phyloP scores from a whole-genome alignment of 2,329 filamentous ascomycete genomes.

The Cercospora brassicicola region DNA sequence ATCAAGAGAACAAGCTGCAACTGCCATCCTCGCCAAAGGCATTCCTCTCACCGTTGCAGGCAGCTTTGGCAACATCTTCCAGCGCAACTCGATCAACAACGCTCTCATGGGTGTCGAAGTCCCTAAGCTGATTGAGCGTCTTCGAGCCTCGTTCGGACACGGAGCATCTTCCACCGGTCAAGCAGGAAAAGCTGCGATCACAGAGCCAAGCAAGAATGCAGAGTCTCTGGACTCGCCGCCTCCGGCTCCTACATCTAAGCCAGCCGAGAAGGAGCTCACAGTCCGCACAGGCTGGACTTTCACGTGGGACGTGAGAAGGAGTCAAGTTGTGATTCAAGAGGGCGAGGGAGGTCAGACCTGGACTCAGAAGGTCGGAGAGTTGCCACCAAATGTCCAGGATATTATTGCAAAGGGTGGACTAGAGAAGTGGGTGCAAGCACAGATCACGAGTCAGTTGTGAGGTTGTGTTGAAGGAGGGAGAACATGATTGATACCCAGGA shows the following conservation, averaged over 20 bases:
- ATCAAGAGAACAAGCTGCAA: slow-evolving; percentile 83
- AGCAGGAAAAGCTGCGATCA: slow-evolving; percentile 43
- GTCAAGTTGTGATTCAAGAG: slow-evolving; percentile 70
- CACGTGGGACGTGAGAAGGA: slow-evolving; percentile 74
- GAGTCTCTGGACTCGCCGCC: slow-evolving; percentile 55
- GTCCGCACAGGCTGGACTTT: slow-evolving; percentile 80
- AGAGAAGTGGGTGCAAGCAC: slow-evolving; percentile 77
- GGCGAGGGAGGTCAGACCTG: slow-evolving; percentile 66
- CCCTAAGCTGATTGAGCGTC: slow-evolving; percentile 63
- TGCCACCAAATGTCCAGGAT: slow-evolving; percentile 80
- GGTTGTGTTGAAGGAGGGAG: not conserved
- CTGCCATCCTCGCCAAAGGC: slow-evolving; percentile 75
- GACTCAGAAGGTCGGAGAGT: slow-evolving; percentile 78
- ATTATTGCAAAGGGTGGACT: slow-evolving; percentile 76
- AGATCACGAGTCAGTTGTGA: slow-evolving; percentile 52
- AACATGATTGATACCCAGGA: slow-evolving; percentile 11
- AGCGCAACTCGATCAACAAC: slow-evolving; percentile 76
- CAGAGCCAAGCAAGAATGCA: slow-evolving; percentile 54
- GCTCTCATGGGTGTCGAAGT: slow-evolving; percentile 72
- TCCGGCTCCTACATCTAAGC: slow-evolving; percentile 39
- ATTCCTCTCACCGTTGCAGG: slow-evolving; percentile 79
- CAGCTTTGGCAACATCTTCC: slow-evolving; percentile 83
- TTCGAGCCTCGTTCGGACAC: slow-evolving; percentile 61
- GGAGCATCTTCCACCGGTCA: slow-evolving; percentile 20
- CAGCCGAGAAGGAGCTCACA: slow-evolving; percentile 59